These are phyloP conservation scores for Nakataea oryzae DNA, from an alignment of 2,329 filamentous ascomycete genomes.

Conservation along the genomic window DNA sequence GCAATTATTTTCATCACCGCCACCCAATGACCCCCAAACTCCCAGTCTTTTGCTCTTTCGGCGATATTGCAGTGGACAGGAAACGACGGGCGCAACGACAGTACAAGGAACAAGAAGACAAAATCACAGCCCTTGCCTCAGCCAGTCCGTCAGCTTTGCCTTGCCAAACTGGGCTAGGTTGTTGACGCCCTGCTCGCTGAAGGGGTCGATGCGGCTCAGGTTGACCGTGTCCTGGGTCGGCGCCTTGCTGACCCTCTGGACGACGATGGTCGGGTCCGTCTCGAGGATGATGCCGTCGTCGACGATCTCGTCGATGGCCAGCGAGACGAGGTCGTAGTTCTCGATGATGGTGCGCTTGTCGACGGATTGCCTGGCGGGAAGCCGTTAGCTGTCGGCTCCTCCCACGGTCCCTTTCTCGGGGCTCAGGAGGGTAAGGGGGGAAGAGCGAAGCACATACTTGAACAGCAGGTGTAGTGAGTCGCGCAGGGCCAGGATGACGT, in stretches of 20 bases:
- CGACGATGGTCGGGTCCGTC: slow-evolving; percentile 90
- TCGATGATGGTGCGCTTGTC: slow-evolving; percentile 97
- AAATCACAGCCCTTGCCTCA: slow-evolving; percentile 67
- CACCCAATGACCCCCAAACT: slow-evolving; percentile 12
- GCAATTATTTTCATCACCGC: not conserved
- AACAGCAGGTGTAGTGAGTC: slow-evolving; percentile 86
- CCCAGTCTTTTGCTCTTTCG: slow-evolving; percentile 9
- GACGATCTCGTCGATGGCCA: slow-evolving; percentile 90
- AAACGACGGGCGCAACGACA: not conserved
- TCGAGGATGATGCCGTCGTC: slow-evolving; percentile 96
- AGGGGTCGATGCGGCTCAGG: slow-evolving; percentile 77
- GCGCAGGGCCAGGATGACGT: slow-evolving; percentile 80
- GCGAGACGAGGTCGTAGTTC: slow-evolving; percentile 92
- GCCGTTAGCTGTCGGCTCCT: not conserved
- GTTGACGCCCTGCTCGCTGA: slow-evolving; percentile 90
- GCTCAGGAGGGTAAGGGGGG: no score
- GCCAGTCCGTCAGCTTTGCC: slow-evolving; percentile 79
- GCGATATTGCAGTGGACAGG: not conserved
- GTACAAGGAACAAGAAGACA: slow-evolving; percentile 2
- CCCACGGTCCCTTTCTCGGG: no score
- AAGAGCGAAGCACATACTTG: slow-evolving; percentile 49
- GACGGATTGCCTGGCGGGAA: slow-evolving; percentile 63
- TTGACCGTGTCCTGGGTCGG: slow-evolving; percentile 76
- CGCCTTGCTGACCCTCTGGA: slow-evolving; percentile 83
- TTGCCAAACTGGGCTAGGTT: slow-evolving; percentile 92